phyloP scores from a whole-genome alignment of 139 green algal genomes.

The Coelastrella sp. region DNA sequence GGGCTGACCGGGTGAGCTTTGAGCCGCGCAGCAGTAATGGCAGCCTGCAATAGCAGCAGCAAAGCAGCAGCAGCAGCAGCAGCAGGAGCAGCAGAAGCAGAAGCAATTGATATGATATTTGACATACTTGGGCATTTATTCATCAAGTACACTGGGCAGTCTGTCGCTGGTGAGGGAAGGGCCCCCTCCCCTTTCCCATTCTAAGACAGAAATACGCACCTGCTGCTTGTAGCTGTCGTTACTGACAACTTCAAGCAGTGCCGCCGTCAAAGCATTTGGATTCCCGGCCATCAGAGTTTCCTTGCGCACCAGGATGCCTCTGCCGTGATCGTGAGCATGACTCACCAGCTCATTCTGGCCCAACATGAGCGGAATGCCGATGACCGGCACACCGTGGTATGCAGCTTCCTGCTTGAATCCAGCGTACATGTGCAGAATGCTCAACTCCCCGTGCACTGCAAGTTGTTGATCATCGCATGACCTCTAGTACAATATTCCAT shows the following conservation, averaged over 20 bases:
- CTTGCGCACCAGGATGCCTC: slow-evolving; percentile 15
- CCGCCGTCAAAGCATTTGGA: neutral
- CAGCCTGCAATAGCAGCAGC: neutral
- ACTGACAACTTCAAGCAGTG: slow-evolving; percentile 1
- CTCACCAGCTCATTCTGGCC: slow-evolving; percentile 25
- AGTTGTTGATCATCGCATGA: no score
- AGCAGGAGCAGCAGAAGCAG: neutral
- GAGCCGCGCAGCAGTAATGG: neutral
- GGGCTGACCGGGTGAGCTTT: slow-evolving; percentile 7
- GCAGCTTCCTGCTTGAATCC: slow-evolving; percentile 45
- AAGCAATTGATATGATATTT: neutral
- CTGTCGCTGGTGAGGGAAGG: neutral
- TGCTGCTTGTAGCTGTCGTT: slow-evolving; percentile 32
- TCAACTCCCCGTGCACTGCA: no score
- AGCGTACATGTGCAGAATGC: no score
- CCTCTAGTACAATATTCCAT: no score
- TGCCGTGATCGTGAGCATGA: neutral
- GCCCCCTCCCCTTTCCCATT: no score
- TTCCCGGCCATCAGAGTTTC: neutral
- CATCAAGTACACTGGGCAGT: neutral
- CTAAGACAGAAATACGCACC: slow-evolving; percentile 6
- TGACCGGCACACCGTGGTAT: slow-evolving; percentile 24
- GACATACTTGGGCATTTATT: neutral
- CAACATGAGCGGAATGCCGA: slow-evolving; percentile 16
- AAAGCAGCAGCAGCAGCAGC: neutral